Percentiles rank a stretch among this genome's conserved stretches.
Conservation (phyloP, 176 grass and related monocot genomes). For the Triticum dicoccoides region DNA sequence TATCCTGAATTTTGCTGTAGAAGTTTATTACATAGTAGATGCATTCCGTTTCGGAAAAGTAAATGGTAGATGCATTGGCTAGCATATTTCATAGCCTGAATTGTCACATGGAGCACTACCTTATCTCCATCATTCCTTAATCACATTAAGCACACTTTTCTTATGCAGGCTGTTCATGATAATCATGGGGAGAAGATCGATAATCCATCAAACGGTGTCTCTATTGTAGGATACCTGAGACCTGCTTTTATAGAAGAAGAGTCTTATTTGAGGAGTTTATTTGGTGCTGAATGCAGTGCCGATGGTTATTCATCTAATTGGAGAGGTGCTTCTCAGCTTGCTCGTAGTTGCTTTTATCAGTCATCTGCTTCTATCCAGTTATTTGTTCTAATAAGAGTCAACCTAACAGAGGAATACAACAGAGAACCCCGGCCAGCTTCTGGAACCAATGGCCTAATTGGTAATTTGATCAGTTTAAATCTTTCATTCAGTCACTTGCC, state of each 20-base stretch:
- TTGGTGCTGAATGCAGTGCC: slow-evolving; percentile 40
- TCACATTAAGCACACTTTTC: not conserved
- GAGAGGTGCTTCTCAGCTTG: slow-evolving; percentile 48
- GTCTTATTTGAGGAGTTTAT: slow-evolving; percentile 78
- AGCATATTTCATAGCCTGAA: slow-evolving; percentile 5
- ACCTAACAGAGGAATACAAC: slow-evolving; percentile 48
- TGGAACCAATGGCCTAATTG: slow-evolving; percentile 47
- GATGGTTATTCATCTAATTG: slow-evolving; percentile 54
- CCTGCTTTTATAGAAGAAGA: slow-evolving; percentile 85
- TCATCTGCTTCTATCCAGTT: not conserved
- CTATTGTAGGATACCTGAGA: slow-evolving; percentile 83
- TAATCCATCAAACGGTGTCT: slow-evolving; percentile 81
- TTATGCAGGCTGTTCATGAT: slow-evolving; percentile 55
- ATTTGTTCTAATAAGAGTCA: slow-evolving; percentile 25
- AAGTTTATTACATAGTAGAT: slow-evolving; percentile 7
- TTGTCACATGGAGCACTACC: not conserved
- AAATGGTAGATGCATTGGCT: not conserved
- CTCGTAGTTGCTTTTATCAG: slow-evolving; percentile 11
- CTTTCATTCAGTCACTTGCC: slow-evolving; percentile 15
- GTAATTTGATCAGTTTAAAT: slow-evolving; percentile 34
- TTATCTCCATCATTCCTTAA: not conserved
- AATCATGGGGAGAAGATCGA: slow-evolving; percentile 53
- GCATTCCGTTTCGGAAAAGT: not conserved
- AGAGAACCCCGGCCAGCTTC: slow-evolving; percentile 41
- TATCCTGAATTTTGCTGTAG: not conserved